phyloP scores from a whole-genome alignment of 1,284 basidiomycete genomes.

The Schizopora paradoxa region DNA sequence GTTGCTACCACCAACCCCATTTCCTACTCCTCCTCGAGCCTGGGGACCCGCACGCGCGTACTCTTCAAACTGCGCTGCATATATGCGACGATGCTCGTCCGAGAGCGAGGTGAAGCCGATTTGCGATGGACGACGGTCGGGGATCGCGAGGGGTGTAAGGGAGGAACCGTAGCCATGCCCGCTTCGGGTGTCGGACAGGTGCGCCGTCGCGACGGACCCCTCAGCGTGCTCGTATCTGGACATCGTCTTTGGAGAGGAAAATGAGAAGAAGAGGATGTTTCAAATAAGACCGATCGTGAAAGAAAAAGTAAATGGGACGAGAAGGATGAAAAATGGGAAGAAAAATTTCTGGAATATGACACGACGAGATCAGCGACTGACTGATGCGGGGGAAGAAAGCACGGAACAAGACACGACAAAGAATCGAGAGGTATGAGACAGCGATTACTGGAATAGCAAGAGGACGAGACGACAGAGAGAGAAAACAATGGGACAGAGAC shows the following conservation, averaged over 20 bases:
- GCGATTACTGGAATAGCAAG: conserved; percentile 12
- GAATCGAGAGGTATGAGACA: no score
- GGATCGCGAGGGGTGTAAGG: no score
- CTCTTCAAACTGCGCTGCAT: conserved; percentile 9
- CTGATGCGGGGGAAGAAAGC: no score
- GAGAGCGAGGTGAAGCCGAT: not conserved
- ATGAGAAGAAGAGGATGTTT: conserved; percentile 2
- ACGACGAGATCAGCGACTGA: no score
- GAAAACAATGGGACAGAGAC: no score
- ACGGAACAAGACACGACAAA: no score
- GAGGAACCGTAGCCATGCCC: no score
- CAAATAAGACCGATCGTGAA: not conserved
- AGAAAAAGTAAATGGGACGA: conserved; percentile 3
- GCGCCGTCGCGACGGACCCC: conserved; percentile 1
- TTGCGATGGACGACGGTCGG: conserved; percentile 4
- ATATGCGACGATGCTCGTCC: conserved; percentile 7
- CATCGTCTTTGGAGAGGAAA: conserved; percentile 1
- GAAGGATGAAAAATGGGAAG: conserved; percentile 3
- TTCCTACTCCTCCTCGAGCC: no score
- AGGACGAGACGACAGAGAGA: conserved; percentile 8
- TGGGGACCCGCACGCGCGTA: not conserved
- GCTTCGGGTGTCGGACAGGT: no score
- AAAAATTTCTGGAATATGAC: no score
- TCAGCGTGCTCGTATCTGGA: conserved; percentile 11
- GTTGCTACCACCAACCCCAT: no score